These are phyloP conservation scores for Globisporangium polare DNA, from an alignment of 352 stramenopile genomes.

Conservation along the genomic window DNA sequence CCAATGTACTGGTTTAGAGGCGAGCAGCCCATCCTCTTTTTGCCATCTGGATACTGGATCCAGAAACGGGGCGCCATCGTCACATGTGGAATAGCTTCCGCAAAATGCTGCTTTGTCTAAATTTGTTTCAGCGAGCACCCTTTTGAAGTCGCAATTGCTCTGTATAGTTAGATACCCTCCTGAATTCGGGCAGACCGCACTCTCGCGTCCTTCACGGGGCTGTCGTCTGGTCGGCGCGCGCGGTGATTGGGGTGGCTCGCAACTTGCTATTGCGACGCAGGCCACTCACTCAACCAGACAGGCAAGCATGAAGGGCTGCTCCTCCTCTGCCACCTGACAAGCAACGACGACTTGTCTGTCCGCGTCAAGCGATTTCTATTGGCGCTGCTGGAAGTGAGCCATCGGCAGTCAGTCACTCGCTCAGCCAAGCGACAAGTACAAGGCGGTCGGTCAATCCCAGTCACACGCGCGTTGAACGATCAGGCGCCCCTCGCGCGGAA, in stretches of 20 bases:
- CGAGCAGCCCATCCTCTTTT: too few species aligned
- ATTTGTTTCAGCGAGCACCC: too few species aligned
- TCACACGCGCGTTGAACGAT: neutral
- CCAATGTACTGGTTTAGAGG: too few species aligned
- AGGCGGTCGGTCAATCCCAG: neutral
- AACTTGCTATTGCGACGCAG: neutral
- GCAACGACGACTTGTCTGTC: conserved; percentile 3
- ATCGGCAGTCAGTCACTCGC: neutral
- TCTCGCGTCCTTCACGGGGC: neutral
- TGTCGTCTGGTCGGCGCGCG: neutral
- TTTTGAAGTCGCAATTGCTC: too few species aligned
- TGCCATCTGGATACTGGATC: too few species aligned
- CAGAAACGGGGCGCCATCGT: too few species aligned
- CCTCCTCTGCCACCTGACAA: conserved; percentile 6
- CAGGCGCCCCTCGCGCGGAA: conserved; percentile 3
- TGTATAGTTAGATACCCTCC: neutral
- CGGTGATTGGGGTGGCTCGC: neutral
- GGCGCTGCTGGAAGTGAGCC: conserved; percentile 7
- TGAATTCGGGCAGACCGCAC: neutral
- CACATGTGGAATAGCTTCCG: too few species aligned
- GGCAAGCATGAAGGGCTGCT: neutral
- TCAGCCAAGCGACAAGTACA: neutral
- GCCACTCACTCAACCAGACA: neutral
- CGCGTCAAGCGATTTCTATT: conserved; percentile 8
- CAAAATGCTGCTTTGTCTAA: too few species aligned